Percentiles rank a stretch among this genome's conserved stretches.
Evolutionary conservation across 495 filamentous ascomycete species (phyloP).

Genomic region (Penicillium dipodomyicola): DNA sequence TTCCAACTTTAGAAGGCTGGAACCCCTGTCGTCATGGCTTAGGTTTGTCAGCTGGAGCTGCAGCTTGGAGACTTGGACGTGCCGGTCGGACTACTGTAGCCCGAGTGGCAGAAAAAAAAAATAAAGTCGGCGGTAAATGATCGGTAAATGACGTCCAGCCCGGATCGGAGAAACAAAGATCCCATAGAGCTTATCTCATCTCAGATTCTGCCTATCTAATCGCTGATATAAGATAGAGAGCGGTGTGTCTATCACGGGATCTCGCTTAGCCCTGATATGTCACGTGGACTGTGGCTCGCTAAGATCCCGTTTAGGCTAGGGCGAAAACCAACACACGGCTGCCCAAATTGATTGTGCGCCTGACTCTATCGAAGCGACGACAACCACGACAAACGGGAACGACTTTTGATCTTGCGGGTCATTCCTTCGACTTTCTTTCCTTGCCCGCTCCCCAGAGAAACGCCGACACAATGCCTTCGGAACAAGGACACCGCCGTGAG

Average conservation of each 20-base stretch:
- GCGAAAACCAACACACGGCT: constrained; percentile 41
- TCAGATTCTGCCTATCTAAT: constrained; percentile 2
- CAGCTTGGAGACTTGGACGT: constrained; percentile 11
- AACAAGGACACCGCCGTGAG: constrained; percentile 83
- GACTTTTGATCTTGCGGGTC: constrained; percentile 49
- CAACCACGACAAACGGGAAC: constrained; percentile 51
- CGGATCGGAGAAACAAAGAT: neutral
- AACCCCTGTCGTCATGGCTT: constrained; percentile 23
- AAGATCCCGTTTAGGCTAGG: constrained; percentile 42
- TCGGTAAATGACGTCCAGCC: neutral
- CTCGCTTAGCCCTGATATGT: constrained; percentile 36
- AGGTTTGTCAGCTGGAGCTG: constrained; percentile 24
- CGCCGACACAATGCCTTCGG: constrained; percentile 73
- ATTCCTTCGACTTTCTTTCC: constrained; percentile 50
- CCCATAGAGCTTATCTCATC: neutral
- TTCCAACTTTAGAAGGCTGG: neutral
- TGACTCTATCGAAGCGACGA: constrained; percentile 49
- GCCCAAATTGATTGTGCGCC: constrained; percentile 47
- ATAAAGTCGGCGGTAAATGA: neutral
- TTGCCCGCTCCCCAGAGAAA: constrained; percentile 49
- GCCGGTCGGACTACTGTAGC: constrained; percentile 38
- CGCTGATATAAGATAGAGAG: neutral
- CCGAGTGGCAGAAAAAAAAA: constrained; percentile 31
- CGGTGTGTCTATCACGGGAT: constrained; percentile 37
- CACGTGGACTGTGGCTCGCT: constrained; percentile 25